Conservation (phyloP, 2,329 filamentous ascomycete genomes). For the Lithohypha guttulata region DNA sequence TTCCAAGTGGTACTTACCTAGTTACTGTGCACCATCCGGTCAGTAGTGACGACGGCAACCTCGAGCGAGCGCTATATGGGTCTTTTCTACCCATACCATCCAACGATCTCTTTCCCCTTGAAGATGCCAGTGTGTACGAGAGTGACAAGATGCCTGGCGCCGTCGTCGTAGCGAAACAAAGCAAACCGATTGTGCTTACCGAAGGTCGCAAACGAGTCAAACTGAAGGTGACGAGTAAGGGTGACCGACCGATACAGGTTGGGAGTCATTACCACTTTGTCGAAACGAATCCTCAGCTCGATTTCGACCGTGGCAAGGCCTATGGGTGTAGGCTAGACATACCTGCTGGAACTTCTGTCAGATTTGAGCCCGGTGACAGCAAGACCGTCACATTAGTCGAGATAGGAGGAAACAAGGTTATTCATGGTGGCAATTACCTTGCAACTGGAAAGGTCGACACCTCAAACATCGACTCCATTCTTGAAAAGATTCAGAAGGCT, state of each 20-base stretch:
- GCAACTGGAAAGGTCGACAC: slow-evolving; percentile 62
- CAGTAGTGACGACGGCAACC: slow-evolving; percentile 71
- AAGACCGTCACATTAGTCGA: slow-evolving; percentile 85
- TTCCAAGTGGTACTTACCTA: slow-evolving; percentile 79
- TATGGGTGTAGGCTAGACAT: slow-evolving; percentile 86
- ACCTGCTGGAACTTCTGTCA: slow-evolving; percentile 77
- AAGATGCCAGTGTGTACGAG: slow-evolving; percentile 55
- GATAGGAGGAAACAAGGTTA: slow-evolving; percentile 69
- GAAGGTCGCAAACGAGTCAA: slow-evolving; percentile 61
- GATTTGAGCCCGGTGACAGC: slow-evolving; percentile 86
- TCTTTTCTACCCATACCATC: slow-evolving; percentile 77
- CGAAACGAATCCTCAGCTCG: slow-evolving; percentile 81
- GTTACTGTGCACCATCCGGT: slow-evolving; percentile 91
- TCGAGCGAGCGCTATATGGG: slow-evolving; percentile 79
- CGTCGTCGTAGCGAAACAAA: slow-evolving; percentile 59
- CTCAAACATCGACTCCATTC: slow-evolving; percentile 52
- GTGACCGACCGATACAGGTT: slow-evolving; percentile 82
- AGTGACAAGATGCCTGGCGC: slow-evolving; percentile 65
- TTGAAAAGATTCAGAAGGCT: slow-evolving; percentile 54
- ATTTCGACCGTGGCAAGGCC: slow-evolving; percentile 72
- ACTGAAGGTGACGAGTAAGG: slow-evolving; percentile 70
- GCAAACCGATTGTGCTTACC: slow-evolving; percentile 55
- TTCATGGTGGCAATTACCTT: slow-evolving; percentile 72
- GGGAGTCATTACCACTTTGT: slow-evolving; percentile 95
- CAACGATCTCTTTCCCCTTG: slow-evolving; percentile 55